Conservation (phyloP, 768 basidiomycete species). For the Calocybe cyanea region DNA sequence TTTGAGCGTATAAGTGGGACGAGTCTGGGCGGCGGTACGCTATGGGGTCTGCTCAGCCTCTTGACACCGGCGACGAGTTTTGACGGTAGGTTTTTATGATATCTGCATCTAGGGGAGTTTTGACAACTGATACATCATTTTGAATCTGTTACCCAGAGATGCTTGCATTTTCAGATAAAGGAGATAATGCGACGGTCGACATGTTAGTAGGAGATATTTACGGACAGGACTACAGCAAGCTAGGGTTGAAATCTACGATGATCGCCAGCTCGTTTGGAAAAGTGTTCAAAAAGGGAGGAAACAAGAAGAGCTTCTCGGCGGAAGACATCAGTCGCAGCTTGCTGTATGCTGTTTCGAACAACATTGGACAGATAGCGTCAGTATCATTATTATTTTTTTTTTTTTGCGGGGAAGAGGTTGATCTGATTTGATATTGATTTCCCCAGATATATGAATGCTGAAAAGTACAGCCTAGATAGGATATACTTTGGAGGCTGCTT, state of each 20-base stretch:
- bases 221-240: slow-evolving; percentile 92
- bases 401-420: too few species aligned
- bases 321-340: slow-evolving; percentile 95
- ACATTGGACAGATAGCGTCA: slow-evolving; percentile 99
- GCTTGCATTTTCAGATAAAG: slow-evolving; percentile 88
- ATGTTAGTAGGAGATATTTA: slow-evolving; percentile 99
- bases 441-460: slow-evolving; percentile 95
- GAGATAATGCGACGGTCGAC: slow-evolving; percentile 91
- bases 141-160: slow-evolving; percentile 63
- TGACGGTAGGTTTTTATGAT: slow-evolving; percentile 67
- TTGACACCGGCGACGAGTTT: slow-evolving; percentile 94
- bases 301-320: slow-evolving; percentile 75
- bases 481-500: slow-evolving; percentile 99
- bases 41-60: slow-evolving; percentile 94
- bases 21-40: slow-evolving; percentile 92
- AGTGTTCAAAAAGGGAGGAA: slow-evolving; percentile 87
- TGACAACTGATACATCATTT: slow-evolving; percentile 1
- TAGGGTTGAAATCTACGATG: slow-evolving; percentile 96
- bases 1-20: slow-evolving; percentile 98
- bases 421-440: slow-evolving; percentile 1
- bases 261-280: slow-evolving; percentile 99
- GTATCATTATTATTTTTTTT: slow-evolving; percentile 37
- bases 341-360: slow-evolving; percentile 96
- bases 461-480: slow-evolving; percentile 93
- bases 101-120: slow-evolving; percentile 8